A percentile compares a stretch with the other conserved stretches of the same genome.
phyloP scores from a whole-genome alignment of 164 flowering plant species.

The Liquidambar formosana region DNA sequence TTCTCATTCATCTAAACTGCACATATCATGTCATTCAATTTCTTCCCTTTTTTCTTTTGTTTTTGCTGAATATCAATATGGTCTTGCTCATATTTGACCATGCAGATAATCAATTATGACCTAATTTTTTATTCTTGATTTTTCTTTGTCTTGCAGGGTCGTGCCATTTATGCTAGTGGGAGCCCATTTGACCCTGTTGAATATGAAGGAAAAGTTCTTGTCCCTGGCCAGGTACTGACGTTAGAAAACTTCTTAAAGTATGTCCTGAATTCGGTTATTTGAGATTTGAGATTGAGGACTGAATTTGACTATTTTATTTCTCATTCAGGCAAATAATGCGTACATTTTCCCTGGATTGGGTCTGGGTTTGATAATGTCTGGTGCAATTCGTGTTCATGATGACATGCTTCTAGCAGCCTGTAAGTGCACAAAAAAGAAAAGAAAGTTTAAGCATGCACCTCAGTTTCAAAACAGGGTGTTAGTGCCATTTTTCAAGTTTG shows the following conservation, averaged over 20 bases:
- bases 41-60: too few species aligned
- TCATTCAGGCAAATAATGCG: slow-evolving; percentile 27
- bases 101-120: background rate
- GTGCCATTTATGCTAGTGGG: slow-evolving; percentile 30
- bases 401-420: slow-evolving; percentile 45
- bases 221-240: slow-evolving; percentile 23
- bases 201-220: slow-evolving; percentile 22
- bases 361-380: slow-evolving; percentile 38
- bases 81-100: too few species aligned
- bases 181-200: slow-evolving; percentile 28
- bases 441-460: too few species aligned
- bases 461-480: too few species aligned
- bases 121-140: background rate
- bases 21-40: too few species aligned
- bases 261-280: background rate
- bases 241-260: background rate
- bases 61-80: too few species aligned
- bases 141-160: slow-evolving; percentile 16
- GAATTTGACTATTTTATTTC: background rate
- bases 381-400: slow-evolving; percentile 39
- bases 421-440: slow-evolving; percentile 17
- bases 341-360: slow-evolving; percentile 37
- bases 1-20: background rate
- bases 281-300: background rate
- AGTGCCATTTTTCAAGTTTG: too few species aligned